A percentile compares a stretch with the other conserved stretches of the same genome.
Evolutionary conservation across 306 rosid genomes (phyloP).

Genomic region (Gastrolobium villosum): DNA sequence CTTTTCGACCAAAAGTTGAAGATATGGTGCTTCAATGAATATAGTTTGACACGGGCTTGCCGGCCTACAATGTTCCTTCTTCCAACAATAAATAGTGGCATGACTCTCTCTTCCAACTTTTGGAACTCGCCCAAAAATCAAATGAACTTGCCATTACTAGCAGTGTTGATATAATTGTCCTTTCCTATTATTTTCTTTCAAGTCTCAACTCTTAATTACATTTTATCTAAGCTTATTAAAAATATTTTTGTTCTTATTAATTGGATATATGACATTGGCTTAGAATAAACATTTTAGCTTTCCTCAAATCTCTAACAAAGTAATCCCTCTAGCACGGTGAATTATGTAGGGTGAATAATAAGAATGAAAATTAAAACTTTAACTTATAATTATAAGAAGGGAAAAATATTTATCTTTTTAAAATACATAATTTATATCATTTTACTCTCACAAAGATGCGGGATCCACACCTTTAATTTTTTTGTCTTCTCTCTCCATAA

Average conservation of each 20-base stretch:
- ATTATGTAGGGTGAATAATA: neutral
- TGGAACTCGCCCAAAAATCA: neutral
- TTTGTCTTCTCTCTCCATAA: too few relatives aligned
- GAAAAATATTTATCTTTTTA: too few relatives aligned
- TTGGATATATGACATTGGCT: neutral
- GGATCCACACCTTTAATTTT: too few relatives aligned
- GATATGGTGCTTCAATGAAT: neutral
- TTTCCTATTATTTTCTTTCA: neutral
- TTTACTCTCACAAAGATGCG: too few relatives aligned
- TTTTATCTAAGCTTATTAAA: neutral
- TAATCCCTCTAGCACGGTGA: neutral
- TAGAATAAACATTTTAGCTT: neutral
- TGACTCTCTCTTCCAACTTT: slow-evolving; percentile 33
- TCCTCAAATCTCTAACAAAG: neutral
- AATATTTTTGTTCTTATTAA: neutral
- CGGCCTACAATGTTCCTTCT: neutral
- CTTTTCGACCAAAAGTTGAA: neutral
- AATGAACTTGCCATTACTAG: slow-evolving; percentile 8
- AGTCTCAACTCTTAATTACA: neutral
- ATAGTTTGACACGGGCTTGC: neutral
- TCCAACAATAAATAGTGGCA: slow-evolving; percentile 21
- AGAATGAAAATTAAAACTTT: too few relatives aligned
- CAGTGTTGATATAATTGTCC: neutral
- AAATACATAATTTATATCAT: too few relatives aligned
- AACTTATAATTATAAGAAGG: neutral